Percentiles rank a stretch among this genome's conserved stretches.
Conservation (phyloP, 2,329 filamentous ascomycete species). For the Arachnomyces sp. region DNA sequence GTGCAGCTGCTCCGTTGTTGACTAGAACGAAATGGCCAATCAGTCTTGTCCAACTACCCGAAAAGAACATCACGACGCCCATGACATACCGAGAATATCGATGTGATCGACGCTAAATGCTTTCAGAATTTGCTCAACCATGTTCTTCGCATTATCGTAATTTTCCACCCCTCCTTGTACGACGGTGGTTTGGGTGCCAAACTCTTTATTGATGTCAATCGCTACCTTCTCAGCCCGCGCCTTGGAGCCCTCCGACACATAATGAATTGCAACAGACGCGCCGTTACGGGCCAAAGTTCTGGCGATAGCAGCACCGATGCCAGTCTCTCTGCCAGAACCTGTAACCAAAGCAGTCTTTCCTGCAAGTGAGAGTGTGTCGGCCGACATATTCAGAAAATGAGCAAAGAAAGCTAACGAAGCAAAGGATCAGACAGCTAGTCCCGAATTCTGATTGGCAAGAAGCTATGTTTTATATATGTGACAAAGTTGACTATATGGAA, state of each 20-base stretch:
- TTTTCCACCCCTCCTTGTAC: slow-evolving; percentile 16
- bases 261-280: slow-evolving; percentile 20
- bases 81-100: too few relatives aligned
- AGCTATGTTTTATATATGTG: too few relatives aligned
- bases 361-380: slow-evolving; percentile 23
- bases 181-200: slow-evolving; percentile 12
- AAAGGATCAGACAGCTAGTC: too few relatives aligned
- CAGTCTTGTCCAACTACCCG: not conserved
- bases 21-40: slow-evolving; percentile 10
- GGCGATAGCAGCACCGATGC: slow-evolving; percentile 30
- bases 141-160: slow-evolving; percentile 9
- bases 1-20: slow-evolving; percentile 15
- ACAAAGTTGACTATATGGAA: too few relatives aligned
- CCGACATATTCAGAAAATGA: too few relatives aligned
- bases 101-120: slow-evolving; percentile 12
- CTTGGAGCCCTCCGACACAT: slow-evolving; percentile 18
- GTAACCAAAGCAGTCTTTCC: slow-evolving; percentile 32
- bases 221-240: slow-evolving; percentile 13
- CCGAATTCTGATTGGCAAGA: too few relatives aligned
- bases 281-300: slow-evolving; percentile 21
- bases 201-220: slow-evolving; percentile 8
- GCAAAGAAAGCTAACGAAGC: too few relatives aligned
- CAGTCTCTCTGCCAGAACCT: slow-evolving; percentile 28
- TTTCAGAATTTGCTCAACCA: slow-evolving; percentile 10
- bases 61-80: slow-evolving; percentile 12